phyloP scores from a whole-genome alignment of 257 asterid genomes.

The Petunia axillaris region DNA sequence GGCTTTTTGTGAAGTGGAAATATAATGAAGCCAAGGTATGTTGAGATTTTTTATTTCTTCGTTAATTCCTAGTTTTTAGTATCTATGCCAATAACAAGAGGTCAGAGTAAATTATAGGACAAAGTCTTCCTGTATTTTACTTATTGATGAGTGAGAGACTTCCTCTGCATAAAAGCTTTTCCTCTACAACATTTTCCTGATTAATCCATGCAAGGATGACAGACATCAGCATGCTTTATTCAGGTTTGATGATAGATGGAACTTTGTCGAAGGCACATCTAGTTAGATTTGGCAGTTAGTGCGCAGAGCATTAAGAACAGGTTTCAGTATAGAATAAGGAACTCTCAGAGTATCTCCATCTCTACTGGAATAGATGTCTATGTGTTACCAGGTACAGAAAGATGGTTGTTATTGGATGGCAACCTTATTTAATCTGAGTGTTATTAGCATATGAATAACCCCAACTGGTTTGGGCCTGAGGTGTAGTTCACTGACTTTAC shows the following conservation, averaged over 20 bases:
- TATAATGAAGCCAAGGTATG: conserved; percentile 86
- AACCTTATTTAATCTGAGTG: background rate
- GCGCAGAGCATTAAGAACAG: background rate
- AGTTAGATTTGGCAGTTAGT: background rate
- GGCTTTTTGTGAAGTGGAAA: conserved; percentile 91
- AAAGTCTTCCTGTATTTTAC: background rate
- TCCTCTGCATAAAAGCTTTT: background rate
- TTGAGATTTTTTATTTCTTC: conserved; percentile 18
- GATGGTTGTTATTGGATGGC: background rate
- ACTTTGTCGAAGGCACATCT: background rate
- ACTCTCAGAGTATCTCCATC: background rate
- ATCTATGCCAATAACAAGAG: background rate
- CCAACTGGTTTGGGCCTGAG: background rate
- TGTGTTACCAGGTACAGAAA: background rate
- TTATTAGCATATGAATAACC: background rate
- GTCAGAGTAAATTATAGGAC: background rate
- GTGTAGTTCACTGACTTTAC: conserved; percentile 4
- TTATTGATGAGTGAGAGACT: background rate
- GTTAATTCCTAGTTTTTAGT: conserved; percentile 2
- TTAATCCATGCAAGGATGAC: background rate
- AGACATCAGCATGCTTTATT: background rate
- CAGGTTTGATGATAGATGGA: background rate
- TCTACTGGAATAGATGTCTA: background rate
- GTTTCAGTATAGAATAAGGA: background rate
- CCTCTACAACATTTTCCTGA: background rate